Percentiles rank a stretch among this genome's conserved stretches.
These are phyloP conservation scores for Lenzites betulinus DNA, from an alignment of 768 basidiomycete species.

Conservation along the genomic window DNA sequence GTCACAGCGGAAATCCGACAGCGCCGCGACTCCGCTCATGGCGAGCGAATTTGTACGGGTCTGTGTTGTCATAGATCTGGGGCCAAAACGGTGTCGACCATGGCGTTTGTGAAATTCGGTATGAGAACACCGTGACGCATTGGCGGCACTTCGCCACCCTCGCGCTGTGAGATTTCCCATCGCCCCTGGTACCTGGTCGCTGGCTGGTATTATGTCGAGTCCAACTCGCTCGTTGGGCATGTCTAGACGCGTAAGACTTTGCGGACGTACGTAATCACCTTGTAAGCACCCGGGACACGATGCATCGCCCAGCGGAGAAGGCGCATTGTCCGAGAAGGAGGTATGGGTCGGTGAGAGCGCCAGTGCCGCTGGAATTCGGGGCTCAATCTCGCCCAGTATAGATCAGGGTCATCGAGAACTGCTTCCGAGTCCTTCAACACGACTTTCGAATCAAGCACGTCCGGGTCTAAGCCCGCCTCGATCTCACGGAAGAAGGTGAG, in stretches of 20 bases:
- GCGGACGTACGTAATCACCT: background rate
- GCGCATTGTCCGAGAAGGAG: background rate
- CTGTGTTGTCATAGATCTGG: too few relatives aligned
- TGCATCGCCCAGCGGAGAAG: background rate
- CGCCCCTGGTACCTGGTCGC: too few relatives aligned
- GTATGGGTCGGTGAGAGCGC: background rate
- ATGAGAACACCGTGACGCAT: too few relatives aligned
- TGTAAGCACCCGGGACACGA: background rate
- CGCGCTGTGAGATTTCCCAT: too few relatives aligned
- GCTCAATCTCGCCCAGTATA: slow-evolving; percentile 1
- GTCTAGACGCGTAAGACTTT: background rate
- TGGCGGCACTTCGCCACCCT: too few relatives aligned
- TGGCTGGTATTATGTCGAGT: too few relatives aligned
- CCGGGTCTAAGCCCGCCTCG: background rate
- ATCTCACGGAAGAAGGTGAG: background rate
- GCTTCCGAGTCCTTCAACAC: background rate
- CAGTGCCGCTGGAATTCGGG: background rate
- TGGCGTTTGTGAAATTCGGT: too few relatives aligned
- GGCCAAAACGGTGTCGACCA: too few relatives aligned
- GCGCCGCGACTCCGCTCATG: too few relatives aligned
- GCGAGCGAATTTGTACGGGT: too few relatives aligned
- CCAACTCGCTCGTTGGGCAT: background rate
- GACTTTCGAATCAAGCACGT: background rate
- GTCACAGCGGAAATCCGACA: too few relatives aligned
- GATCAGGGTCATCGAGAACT: background rate